Base-by-base conservation (phyloP, 1,284 basidiomycete genomes). In the Cryptococcus sp. region DNA sequence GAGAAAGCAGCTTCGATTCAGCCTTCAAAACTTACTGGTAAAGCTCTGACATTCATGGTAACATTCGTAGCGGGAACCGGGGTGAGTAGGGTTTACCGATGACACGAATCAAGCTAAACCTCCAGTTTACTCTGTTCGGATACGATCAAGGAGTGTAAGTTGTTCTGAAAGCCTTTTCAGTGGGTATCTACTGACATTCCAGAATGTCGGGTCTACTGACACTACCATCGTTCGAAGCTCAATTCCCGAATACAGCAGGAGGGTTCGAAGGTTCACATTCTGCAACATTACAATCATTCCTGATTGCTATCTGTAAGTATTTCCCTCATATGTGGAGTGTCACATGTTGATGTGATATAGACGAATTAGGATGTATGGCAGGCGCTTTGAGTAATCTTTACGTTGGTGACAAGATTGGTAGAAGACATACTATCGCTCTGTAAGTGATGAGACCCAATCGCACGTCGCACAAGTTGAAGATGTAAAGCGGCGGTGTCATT, bases 321-420 rank as follows among this genome's bases (percentile, higher is more conserved):
- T 31, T 13, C n/a, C 30, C 49, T 45, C 44, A 48, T 15, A 46
- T 41, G 5, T 49, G 45, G 6, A 11, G 30, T 33, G 34, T 3
- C 11, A 7, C 5, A 34, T 23, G 8, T 23, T 1, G 53, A 55
- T 59, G 50, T 43, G 5, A 13, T n/a, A 15, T 34, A 63, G 65
- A 71, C 58, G 72, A 78, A 59, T 65, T 79, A 31, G 77, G 77
- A 6, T 75, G 73, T 54, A 65, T 78, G 63, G 51, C 66, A 15
- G 78, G 78, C 34, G 75, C 78, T 6, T 59, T 78, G 38, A 65
- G 71, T 34, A 74, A 74, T 46, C 60, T 79, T 4, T 76, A 63
- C 56, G 63, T 74, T 32, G 77, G 76, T 42, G 77, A 79, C 59
- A 53, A 53, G 32, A 52, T 78, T 4, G 78, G 77, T 14, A 66